phyloP scores from a whole-genome alignment of 257 asterid genomes.

The Salvia splendens region DNA sequence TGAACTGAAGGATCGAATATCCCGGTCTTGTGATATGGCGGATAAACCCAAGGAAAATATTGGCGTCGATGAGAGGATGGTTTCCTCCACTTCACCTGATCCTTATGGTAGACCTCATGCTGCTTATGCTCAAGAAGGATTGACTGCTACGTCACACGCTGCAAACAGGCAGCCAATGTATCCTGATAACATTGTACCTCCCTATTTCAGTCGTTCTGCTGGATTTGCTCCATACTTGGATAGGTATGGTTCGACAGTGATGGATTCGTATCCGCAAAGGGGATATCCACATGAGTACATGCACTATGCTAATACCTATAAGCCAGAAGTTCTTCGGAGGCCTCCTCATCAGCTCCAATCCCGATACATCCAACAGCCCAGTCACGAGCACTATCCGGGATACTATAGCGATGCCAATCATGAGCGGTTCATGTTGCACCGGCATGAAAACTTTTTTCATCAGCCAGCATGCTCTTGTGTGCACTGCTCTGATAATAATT shows the following conservation, averaged over 20 bases:
- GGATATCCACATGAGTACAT: slow-evolving; percentile 45
- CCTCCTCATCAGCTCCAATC: slow-evolving; percentile 46
- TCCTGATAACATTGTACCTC: slow-evolving; percentile 44
- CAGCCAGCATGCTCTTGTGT: slow-evolving; percentile 84
- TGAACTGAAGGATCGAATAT: slow-evolving; percentile 71
- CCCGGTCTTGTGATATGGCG: slow-evolving; percentile 57
- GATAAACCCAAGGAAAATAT: slow-evolving; percentile 57
- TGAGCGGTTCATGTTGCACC: slow-evolving; percentile 55
- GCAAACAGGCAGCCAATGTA: slow-evolving; percentile 43
- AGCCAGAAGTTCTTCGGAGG: slow-evolving; percentile 52
- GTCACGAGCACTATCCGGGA: slow-evolving; percentile 52
- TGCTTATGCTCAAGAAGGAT: slow-evolving; percentile 46
- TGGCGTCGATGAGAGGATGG: slow-evolving; percentile 37
- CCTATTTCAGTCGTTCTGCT: slow-evolving; percentile 41
- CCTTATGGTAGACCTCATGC: slow-evolving; percentile 47
- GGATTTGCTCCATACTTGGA: slow-evolving; percentile 45
- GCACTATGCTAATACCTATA: slow-evolving; percentile 45
- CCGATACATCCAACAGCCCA: slow-evolving; percentile 49
- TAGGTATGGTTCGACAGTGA: slow-evolving; percentile 42
- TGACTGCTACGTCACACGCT: slow-evolving; percentile 39
- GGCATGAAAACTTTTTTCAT: slow-evolving; percentile 67
- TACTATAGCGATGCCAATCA: slow-evolving; percentile 47
- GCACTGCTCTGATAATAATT: slow-evolving; percentile 60
- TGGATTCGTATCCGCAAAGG: slow-evolving; percentile 51
- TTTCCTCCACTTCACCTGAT: slow-evolving; percentile 46